Base-by-base conservation (phyloP, 192 early-diverging fungal genomes). In the Coemansia asiatica region DNA sequence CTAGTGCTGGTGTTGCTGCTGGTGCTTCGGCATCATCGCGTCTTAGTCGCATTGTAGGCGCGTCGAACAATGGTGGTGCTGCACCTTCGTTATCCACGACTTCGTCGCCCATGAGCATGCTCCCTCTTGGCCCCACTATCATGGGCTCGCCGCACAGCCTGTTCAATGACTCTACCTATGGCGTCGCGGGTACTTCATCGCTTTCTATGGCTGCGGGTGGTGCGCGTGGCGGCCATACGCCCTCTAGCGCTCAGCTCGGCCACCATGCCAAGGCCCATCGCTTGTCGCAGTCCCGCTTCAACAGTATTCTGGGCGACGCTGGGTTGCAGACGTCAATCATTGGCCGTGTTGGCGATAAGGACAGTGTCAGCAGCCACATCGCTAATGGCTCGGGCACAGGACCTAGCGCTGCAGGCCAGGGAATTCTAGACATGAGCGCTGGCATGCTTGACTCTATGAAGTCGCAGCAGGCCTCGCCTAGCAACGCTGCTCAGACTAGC, bases 391-490 rank as follows among this genome's bases (percentile, higher is more conserved):
- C 46, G 5, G 54, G 40, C 36, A 28, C 54, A 22, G n/a, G n/a
- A n/a, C n/a, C n/a, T n/a, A n/a, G n/a, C n/a, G n/a, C n/a, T n/a
- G n/a, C n/a, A n/a, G 58, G n/a, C 22, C 72, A 63, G 28, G 46
- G 46, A 25, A 44, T 69, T 1, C 36, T 79, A 6, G 76, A 79
- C 46, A 69, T 58, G 60, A 64, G 68, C 31, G 62, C 64, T 23
- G 64, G 76, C 29, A 66, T 79, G 25, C 64, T 79, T 29, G 69
- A 81, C 72, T 66, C 67, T 27, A 75, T 83, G 35, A 71, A 76
- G 68, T 79, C 76, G 29, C 82, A 79, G 66, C 82, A 77, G 58
- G 59, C 73, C 12, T 83, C 82, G 13, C 82, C 82, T 15, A 79
- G 67, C 59, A 66, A 53, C 53, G 26, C 62, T 8, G 64, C 60